phyloP scores from a whole-genome alignment of 140 eudicot species.

The Flaveria floridana region DNA sequence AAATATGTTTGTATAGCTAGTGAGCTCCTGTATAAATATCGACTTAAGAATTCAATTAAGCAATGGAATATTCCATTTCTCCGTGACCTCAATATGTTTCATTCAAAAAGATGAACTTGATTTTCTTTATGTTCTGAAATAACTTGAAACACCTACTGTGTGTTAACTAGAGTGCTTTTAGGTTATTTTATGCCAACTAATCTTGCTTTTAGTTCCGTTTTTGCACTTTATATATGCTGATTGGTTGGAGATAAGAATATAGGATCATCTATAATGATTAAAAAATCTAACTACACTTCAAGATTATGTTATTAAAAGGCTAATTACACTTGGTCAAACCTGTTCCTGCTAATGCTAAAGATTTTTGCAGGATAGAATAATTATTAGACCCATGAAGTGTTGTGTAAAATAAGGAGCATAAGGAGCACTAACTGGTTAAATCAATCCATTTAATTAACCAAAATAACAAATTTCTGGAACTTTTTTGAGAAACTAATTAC shows the following conservation, averaged over 20 bases:
- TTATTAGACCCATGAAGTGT: conserved; percentile 18
- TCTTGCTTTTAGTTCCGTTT: not conserved
- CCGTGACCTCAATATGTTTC: not conserved
- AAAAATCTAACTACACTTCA: conserved; percentile 18
- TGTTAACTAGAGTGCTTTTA: conserved; percentile 8
- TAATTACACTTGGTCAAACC: conserved; percentile 26
- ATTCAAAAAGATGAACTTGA: conserved; percentile 1
- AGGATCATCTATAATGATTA: conserved; percentile 13
- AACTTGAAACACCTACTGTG: not conserved
- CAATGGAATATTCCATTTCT: not conserved
- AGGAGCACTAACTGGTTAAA: not conserved
- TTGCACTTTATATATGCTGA: conserved; percentile 6
- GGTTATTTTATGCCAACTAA: conserved; percentile 13
- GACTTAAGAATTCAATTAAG: not conserved
- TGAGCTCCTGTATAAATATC: not conserved
- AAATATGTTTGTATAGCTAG: not conserved
- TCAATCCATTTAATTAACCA: not conserved
- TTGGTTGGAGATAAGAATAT: conserved; percentile 8
- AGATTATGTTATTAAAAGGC: conserved; percentile 19
- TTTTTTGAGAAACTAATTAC: not conserved
- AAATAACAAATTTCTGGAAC: not conserved
- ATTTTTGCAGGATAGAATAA: conserved; percentile 8
- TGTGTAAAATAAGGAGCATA: not conserved
- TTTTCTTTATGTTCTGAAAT: not conserved
- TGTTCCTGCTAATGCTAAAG: not conserved